Evolutionary conservation across 768 basidiomycete genomes (phyloP).

Genomic region (Symmetrospora coprosmae): DNA sequence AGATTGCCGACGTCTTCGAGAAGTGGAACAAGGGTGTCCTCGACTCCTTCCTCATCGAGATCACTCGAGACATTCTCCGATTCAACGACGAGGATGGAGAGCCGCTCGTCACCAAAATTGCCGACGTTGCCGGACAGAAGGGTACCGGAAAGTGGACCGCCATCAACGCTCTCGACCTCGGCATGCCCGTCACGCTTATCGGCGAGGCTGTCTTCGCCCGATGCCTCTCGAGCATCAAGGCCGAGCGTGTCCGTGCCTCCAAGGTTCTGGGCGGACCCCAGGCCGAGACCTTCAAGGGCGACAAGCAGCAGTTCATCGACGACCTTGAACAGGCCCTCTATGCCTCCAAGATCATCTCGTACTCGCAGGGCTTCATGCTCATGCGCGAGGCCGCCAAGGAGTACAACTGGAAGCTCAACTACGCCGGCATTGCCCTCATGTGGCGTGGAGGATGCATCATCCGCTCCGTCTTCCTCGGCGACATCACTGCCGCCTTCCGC

Average conservation of each 20-base stretch:
- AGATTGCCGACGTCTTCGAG: constrained; percentile 86
- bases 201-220: constrained; percentile 99
- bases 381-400: constrained; percentile 97
- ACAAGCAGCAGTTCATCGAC: constrained; percentile 97
- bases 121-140: constrained; percentile 94
- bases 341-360: constrained; percentile 80
- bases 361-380: constrained; percentile 98
- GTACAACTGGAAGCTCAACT: constrained; percentile 79
- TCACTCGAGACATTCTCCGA: constrained; percentile 83
- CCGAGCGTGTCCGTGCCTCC: constrained; percentile 84
- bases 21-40: constrained; percentile 98
- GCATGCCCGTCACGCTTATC: constrained; percentile 75
- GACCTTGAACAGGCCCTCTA: constrained; percentile 98
- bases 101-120: constrained; percentile 80
- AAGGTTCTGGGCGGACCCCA: constrained; percentile 79
- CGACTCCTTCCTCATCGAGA: constrained; percentile 98
- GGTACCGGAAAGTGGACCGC: constrained; percentile 99
- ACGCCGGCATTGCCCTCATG: constrained; percentile 94
- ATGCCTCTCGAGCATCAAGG: constrained; percentile 91
- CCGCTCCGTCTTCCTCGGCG: constrained; percentile 90
- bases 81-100: constrained; percentile 92
- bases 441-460: constrained; percentile 99
- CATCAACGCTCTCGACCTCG: constrained; percentile 81
- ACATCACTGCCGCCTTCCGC: constrained; percentile 78
- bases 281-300: constrained; percentile 84